Evolutionary conservation across 495 filamentous ascomycete species (phyloP).

Genomic region (Hypoxylon cercidicola): DNA sequence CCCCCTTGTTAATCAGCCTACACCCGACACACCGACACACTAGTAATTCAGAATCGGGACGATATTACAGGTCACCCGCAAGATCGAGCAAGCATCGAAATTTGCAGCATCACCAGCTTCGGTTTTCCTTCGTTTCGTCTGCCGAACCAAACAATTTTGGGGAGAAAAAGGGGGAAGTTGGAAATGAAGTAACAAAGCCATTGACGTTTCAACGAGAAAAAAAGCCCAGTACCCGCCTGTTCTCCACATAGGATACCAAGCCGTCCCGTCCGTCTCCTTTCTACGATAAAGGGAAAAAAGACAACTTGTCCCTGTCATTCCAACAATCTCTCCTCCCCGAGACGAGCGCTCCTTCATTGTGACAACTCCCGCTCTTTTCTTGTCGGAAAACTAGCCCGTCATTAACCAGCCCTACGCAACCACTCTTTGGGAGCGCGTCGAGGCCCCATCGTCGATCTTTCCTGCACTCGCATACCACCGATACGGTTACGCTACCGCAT

Average conservation of each 20-base stretch:
- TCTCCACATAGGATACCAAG: slow-evolving; percentile 33
- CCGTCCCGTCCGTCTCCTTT: slow-evolving; percentile 31
- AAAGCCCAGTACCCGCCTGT: slow-evolving; percentile 30
- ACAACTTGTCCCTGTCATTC: slow-evolving; percentile 14
- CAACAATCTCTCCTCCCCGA: slow-evolving; percentile 6
- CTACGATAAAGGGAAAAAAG: slow-evolving; percentile 32
- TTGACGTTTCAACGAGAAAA: slow-evolving; percentile 39
- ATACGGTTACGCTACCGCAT: slow-evolving; percentile 13
- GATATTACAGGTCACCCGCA: slow-evolving; percentile 28
- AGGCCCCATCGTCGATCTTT: slow-evolving; percentile 29
- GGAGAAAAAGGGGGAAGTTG: slow-evolving; percentile 20
- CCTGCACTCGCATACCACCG: slow-evolving; percentile 10
- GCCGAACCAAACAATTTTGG: slow-evolving; percentile 15
- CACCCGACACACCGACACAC: slow-evolving; percentile 1
- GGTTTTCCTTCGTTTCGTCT: slow-evolving; percentile 12
- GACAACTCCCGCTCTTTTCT: slow-evolving; percentile 16
- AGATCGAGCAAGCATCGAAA: slow-evolving; percentile 20
- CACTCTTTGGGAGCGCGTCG: slow-evolving; percentile 18
- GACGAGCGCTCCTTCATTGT: slow-evolving; percentile 22
- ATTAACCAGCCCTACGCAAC: slow-evolving; percentile 23
- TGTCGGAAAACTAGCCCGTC: slow-evolving; percentile 14
- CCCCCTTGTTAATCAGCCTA: slow-evolving; percentile 6
- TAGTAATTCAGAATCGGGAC: slow-evolving; percentile 25
- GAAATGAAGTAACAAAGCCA: slow-evolving; percentile 44
- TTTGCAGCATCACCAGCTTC: slow-evolving; percentile 13